A percentile compares a stretch with the other conserved stretches of the same genome.
These are phyloP conservation scores for Malus asiatica DNA, from an alignment of 306 rosid genomes.

Conservation along the genomic window DNA sequence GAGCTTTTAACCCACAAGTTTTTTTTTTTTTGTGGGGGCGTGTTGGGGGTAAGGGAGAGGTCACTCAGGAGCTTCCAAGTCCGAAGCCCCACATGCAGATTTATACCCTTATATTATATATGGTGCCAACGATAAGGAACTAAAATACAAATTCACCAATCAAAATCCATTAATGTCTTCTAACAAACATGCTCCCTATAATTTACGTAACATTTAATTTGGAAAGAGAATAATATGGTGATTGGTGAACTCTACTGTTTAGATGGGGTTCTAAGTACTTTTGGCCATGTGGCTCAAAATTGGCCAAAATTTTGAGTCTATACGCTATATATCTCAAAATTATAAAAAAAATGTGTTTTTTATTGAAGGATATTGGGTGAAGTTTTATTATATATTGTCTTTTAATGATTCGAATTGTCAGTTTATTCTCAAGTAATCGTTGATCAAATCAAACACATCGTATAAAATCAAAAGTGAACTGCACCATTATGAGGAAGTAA, in stretches of 20 bases:
- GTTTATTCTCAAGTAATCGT: too few relatives aligned
- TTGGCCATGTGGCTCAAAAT: neutral
- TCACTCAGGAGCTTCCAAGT: neutral
- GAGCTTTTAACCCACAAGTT: conserved; percentile 14
- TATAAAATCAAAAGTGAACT: neutral
- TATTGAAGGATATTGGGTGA: neutral
- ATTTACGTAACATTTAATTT: conserved; percentile 4
- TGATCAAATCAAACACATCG: neutral
- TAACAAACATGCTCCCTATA: conserved; percentile 20
- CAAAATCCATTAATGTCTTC: conserved; percentile 5
- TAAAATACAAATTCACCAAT: conserved; percentile 24
- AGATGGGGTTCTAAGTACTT: neutral
- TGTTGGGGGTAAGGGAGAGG: neutral
- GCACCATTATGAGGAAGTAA: neutral
- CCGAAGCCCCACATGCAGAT: conserved; percentile 8
- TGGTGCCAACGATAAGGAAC: conserved; percentile 4
- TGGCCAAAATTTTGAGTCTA: neutral
- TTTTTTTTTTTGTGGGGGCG: neutral
- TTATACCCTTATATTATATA: neutral
- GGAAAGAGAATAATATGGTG: conserved; percentile 1
- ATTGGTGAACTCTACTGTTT: neutral
- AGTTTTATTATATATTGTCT: neutral
- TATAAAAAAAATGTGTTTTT: neutral
- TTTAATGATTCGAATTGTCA: too few relatives aligned
- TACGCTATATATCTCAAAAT: neutral